Percentiles rank a stretch among this genome's conserved stretches.
These are phyloP conservation scores for Paraglomus occultum DNA, from an alignment of 192 early-diverging fungal genomes.

Conservation along the genomic window DNA sequence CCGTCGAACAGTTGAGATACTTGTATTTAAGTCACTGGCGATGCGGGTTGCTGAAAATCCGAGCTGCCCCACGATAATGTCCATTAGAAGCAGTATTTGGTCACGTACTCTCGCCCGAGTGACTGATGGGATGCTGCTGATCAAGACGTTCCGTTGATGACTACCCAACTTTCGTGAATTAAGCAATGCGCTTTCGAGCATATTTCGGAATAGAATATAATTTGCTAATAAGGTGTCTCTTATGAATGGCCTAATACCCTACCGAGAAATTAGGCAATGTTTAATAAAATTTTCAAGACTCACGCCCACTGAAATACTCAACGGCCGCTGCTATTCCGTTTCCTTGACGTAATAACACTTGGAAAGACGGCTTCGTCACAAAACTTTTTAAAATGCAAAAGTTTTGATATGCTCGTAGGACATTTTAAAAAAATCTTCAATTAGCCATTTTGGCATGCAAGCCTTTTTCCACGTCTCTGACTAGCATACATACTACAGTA, in stretches of 20 bases:
- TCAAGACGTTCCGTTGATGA: conserved; percentile 15
- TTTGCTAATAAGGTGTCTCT: conserved; percentile 79
- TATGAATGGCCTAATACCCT: conserved; percentile 46
- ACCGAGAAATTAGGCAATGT: conserved; percentile 70
- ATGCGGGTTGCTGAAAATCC: too few relatives aligned
- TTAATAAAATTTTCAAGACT: conserved; percentile 72
- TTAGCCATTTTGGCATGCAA: too few relatives aligned
- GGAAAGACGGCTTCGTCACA: conserved; percentile 73
- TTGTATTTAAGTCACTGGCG: too few relatives aligned
- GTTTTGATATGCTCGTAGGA: conserved; percentile 66
- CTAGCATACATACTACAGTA: too few relatives aligned
- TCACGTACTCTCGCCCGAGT: conserved; percentile 1
- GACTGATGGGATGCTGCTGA: background rate
- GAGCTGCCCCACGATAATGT: background rate
- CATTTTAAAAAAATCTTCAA: conserved; percentile 69
- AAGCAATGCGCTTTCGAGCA: conserved; percentile 37
- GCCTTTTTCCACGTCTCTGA: too few relatives aligned
- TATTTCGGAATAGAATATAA: conserved; percentile 70
- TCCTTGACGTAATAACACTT: conserved; percentile 38
- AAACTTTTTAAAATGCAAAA: conserved; percentile 73
- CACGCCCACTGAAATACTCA: conserved; percentile 42
- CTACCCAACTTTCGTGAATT: conserved; percentile 39
- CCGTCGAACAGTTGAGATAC: too few relatives aligned
- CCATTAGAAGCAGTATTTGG: background rate
- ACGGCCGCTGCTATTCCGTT: conserved; percentile 18